Evolutionary conservation across 108 stramenopile genomes (phyloP).

Genomic region (Cyclostephanos tholiformis): DNA sequence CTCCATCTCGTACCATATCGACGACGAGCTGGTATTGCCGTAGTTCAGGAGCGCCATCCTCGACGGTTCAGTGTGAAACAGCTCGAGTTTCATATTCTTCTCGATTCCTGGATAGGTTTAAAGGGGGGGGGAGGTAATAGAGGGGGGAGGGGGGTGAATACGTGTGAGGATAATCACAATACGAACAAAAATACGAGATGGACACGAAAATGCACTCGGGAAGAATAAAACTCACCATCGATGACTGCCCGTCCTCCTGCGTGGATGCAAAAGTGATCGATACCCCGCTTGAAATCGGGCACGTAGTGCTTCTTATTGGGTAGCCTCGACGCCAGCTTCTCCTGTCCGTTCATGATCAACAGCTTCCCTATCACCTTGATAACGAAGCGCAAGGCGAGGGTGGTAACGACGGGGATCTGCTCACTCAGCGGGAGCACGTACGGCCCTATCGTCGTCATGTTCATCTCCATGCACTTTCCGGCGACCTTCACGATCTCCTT

Average conservation of each 20-base stretch:
- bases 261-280: slow-evolving; percentile 99
- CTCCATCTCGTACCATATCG: slow-evolving; percentile 98
- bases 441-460: slow-evolving; percentile 94
- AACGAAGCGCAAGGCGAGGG: slow-evolving; percentile 56
- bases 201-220: not conserved
- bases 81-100: slow-evolving; percentile 93
- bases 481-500: slow-evolving; percentile 98
- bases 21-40: slow-evolving; percentile 95
- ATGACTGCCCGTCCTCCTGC: slow-evolving; percentile 97
- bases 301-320: slow-evolving; percentile 83
- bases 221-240: slow-evolving; percentile 71
- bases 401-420: slow-evolving; percentile 84
- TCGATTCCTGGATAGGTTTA: slow-evolving; percentile 80
- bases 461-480: slow-evolving; percentile 97
- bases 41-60: slow-evolving; percentile 90
- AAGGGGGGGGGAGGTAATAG: not conserved
- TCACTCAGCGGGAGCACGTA: slow-evolving; percentile 92
- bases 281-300: slow-evolving; percentile 96
- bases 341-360: slow-evolving; percentile 45
- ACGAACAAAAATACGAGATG: not conserved
- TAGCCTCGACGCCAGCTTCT: slow-evolving; percentile 61
- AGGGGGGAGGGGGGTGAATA: not conserved
- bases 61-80: slow-evolving; percentile 94
- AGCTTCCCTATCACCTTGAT: slow-evolving; percentile 57
- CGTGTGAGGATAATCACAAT: not conserved